Percentiles rank a stretch among this genome's conserved stretches.
phyloP scores from a whole-genome alignment of 2,329 filamentous ascomycete species.

The Cercospora nicotianae region DNA sequence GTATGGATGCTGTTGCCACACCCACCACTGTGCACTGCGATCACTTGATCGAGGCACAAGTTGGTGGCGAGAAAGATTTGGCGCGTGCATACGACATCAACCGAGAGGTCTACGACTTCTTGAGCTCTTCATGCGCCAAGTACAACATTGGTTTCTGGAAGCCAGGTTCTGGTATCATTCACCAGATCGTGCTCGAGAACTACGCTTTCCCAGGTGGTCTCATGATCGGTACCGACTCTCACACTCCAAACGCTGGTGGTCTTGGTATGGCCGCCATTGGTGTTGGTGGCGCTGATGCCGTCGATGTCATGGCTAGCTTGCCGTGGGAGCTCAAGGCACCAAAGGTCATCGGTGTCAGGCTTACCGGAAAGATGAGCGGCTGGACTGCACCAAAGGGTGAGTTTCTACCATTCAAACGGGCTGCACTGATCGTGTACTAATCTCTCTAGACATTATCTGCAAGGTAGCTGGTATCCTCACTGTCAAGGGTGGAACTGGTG shows the following conservation, averaged over 20 bases:
- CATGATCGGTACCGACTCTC: slow-evolving; percentile 95
- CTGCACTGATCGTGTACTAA: slow-evolving; percentile 13
- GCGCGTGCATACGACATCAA: slow-evolving; percentile 88
- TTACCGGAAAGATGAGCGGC: slow-evolving; percentile 83
- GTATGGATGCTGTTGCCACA: slow-evolving; percentile 92
- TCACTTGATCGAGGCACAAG: slow-evolving; percentile 97
- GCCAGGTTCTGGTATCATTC: slow-evolving; percentile 97
- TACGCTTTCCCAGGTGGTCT: slow-evolving; percentile 98
- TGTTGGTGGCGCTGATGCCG: slow-evolving; percentile 96
- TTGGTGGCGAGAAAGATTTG: slow-evolving; percentile 92
- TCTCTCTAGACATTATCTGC: slow-evolving; percentile 76
- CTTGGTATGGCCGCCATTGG: slow-evolving; percentile 90
- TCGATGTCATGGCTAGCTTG: slow-evolving; percentile 96
- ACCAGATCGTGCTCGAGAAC: slow-evolving; percentile 94
- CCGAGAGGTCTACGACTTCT: slow-evolving; percentile 94
- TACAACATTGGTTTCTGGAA: slow-evolving; percentile 99
- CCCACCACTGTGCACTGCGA: slow-evolving; percentile 97
- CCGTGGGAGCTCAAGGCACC: slow-evolving; percentile 99
- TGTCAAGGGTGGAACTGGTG: slow-evolving; percentile 93
- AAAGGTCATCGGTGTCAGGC: slow-evolving; percentile 93
- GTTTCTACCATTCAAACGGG: slow-evolving; percentile 33
- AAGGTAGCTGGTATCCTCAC: slow-evolving; percentile 97
- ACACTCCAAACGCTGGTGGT: slow-evolving; percentile 96
- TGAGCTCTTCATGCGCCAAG: slow-evolving; percentile 90
- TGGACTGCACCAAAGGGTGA: slow-evolving; percentile 92